These are phyloP conservation scores for Globisporangium cederbergense DNA, from an alignment of 352 stramenopile species.

Conservation along the genomic window DNA sequence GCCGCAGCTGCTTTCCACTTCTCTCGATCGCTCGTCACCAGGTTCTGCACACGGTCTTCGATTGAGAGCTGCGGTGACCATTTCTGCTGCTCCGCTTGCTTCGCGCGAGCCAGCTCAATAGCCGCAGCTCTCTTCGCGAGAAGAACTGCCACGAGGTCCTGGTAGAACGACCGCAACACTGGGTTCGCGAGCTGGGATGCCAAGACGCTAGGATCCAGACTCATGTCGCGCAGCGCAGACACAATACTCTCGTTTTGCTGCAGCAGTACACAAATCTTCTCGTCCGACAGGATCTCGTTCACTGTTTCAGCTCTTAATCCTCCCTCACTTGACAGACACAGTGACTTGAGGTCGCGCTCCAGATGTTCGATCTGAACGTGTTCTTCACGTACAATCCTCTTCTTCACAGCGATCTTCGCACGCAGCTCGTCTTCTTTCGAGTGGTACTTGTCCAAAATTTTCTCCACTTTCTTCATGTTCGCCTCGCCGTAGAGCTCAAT, in stretches of 20 bases:
- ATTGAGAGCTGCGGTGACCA: slow-evolving; percentile 18
- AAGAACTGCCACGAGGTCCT: slow-evolving; percentile 42
- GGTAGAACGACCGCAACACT: slow-evolving; percentile 50
- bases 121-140: slow-evolving; percentile 14
- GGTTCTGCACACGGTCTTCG: slow-evolving; percentile 34
- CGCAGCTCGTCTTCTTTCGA: slow-evolving; percentile 38
- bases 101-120: not conserved
- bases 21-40: slow-evolving; percentile 16
- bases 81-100: not conserved
- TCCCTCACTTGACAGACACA: slow-evolving; percentile 31
- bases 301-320: slow-evolving; percentile 37
- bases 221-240: slow-evolving; percentile 60
- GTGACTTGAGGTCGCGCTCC: slow-evolving; percentile 34
- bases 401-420: slow-evolving; percentile 32
- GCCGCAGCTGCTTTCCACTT: slow-evolving; percentile 19
- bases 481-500: slow-evolving; percentile 35
- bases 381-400: slow-evolving; percentile 21
- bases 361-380: slow-evolving; percentile 26
- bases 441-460: slow-evolving; percentile 37
- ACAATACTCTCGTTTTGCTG: slow-evolving; percentile 46
- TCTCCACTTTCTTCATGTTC: slow-evolving; percentile 31
- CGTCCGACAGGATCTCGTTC: slow-evolving; percentile 48
- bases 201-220: slow-evolving; percentile 50
- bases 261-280: slow-evolving; percentile 34
- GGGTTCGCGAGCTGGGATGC: slow-evolving; percentile 40